A percentile compares a stretch with the other conserved stretches of the same genome.
phyloP scores from a whole-genome alignment of 305 asterid genomes.

The Fraxinus nigra region DNA sequence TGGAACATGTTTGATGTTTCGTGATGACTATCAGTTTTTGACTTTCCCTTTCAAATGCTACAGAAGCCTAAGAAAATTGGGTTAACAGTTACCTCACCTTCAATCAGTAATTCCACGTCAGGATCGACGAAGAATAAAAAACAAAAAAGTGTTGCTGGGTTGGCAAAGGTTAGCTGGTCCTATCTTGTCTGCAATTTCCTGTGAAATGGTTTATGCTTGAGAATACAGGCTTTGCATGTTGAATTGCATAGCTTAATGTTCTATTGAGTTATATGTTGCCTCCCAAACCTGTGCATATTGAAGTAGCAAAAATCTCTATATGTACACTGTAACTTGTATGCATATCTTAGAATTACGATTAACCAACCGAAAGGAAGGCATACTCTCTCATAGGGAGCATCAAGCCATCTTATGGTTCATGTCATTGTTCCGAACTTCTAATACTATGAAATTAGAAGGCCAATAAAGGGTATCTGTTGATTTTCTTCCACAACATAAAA shows the following conservation, averaged over 20 bases:
- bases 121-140: slow-evolving; percentile 60
- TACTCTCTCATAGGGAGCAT: slow-evolving; percentile 11
- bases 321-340: slow-evolving; percentile 10
- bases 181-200: slow-evolving; percentile 3
- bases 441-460: background rate
- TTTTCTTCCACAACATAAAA: slow-evolving; percentile 13
- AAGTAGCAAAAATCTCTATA: slow-evolving; percentile 9
- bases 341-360: slow-evolving; percentile 20
- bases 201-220: slow-evolving; percentile 2
- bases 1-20: slow-evolving; percentile 3
- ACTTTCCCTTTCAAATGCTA: slow-evolving; percentile 25
- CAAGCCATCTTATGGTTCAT: slow-evolving; percentile 2
- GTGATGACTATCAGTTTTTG: slow-evolving; percentile 19
- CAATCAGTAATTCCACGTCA: slow-evolving; percentile 44
- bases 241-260: slow-evolving; percentile 11
- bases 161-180: slow-evolving; percentile 62
- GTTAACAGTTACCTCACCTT: slow-evolving; percentile 35
- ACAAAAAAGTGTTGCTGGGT: slow-evolving; percentile 43
- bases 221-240: slow-evolving; percentile 4
- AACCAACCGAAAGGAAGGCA: background rate
- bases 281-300: slow-evolving; percentile 1
- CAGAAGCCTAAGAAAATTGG: slow-evolving; percentile 50
- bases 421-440: background rate
- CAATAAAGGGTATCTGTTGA: slow-evolving; percentile 1
- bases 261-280: background rate